Conservation (phyloP, 345 rosid species). For the Citrus glauca region DNA sequence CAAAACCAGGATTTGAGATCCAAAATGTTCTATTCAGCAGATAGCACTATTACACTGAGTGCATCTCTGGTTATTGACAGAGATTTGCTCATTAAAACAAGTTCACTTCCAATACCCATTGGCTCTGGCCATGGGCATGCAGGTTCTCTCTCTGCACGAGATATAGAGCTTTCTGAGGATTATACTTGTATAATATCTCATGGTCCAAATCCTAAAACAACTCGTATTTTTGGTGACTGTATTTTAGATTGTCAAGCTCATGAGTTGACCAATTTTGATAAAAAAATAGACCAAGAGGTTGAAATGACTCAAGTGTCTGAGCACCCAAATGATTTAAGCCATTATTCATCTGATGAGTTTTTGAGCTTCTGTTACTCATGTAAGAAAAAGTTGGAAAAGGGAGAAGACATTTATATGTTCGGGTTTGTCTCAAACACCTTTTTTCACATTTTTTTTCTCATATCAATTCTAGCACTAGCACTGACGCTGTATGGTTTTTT, state of each 20-base stretch:
- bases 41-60: constrained; percentile 18
- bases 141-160: constrained; percentile 43
- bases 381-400: constrained; percentile 28
- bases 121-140: constrained; percentile 19
- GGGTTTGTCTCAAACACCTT: constrained; percentile 27
- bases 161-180: constrained; percentile 67
- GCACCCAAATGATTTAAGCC: constrained; percentile 1
- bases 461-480: not conserved
- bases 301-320: constrained; percentile 21
- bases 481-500: not conserved
- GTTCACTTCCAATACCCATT: constrained; percentile 40
- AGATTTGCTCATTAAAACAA: constrained; percentile 22
- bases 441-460: constrained; percentile 1
- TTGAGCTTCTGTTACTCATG: constrained; percentile 34
- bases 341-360: constrained; percentile 24
- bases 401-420: constrained; percentile 27
- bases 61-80: constrained; percentile 21
- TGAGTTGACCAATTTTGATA: constrained; percentile 32
- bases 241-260: constrained; percentile 49
- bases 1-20: constrained; percentile 18
- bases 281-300: constrained; percentile 19
- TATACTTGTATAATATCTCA: constrained; percentile 67
- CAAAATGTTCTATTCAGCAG: constrained; percentile 13
- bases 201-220: constrained; percentile 63
- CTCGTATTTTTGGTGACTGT: constrained; percentile 55